Evolutionary conservation across 2,329 filamentous ascomycete genomes (phyloP), one percentile per base, ranked within the genome.

Genomic region (Talaromyces sp.): DNA sequence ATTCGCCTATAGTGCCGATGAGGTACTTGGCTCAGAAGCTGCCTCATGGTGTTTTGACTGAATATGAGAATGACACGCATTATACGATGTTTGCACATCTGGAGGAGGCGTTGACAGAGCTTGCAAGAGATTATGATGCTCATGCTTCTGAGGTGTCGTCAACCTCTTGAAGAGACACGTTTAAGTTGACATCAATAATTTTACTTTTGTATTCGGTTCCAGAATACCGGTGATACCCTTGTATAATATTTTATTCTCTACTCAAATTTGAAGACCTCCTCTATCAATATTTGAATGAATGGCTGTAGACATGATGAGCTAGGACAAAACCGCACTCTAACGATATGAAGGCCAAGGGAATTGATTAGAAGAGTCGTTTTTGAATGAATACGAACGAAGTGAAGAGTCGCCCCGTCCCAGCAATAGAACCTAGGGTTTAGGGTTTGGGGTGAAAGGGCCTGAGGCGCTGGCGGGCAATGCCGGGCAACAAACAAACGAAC

Each of bases 11-110:
- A 3, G 64, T 69, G n/a, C 70, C 79, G 33, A 71, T 78, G 4
- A 71, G 76, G n/a, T 79, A 76, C 60, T 73, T 80, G 71, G 75
- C 76, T 0, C 69, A 77, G 31, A 69, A 69, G 13, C 57, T 82
- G 35, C 77, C 75, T 2, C 69, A 79, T 39, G 70, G 70, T 4
- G 67, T 66, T 3, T 66, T 81, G 10, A 67, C 68, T 2, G 78
- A 79, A 66, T 77, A 73, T 45, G 70, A 72, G 14, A 71, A 72
- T 1, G 75, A 78, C 24, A 52, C 62, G 2, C 66, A 69, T 60
- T 68, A 69, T 59, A 67, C 66, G 9, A 54, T 64, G 56, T n/a
- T 58, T 39, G 5, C 62, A 7, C 63, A 56, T 35, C 3, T 60
- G 3, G 63, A 60, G 19, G 63, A 43, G 39, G 37, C 35, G n/a